phyloP scores from a whole-genome alignment of 192 early-diverging fungal genomes.

The Podila epigama region DNA sequence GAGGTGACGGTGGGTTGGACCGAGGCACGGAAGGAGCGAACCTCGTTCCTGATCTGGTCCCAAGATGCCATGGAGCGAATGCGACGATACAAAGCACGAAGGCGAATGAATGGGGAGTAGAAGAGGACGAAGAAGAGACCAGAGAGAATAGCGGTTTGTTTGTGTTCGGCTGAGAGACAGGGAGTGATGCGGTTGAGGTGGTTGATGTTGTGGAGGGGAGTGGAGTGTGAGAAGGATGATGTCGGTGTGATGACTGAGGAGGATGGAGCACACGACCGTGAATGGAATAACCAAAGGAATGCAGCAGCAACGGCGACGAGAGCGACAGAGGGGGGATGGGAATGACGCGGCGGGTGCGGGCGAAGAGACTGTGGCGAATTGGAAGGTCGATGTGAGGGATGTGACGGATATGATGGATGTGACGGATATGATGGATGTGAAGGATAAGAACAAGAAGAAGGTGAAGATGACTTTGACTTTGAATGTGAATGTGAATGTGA shows the following conservation, averaged over 20 bases:
- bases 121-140: neutral
- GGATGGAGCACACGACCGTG: neutral
- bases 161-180: neutral
- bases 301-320: neutral
- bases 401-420: too few relatives aligned
- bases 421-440: too few relatives aligned
- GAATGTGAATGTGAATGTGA: neutral
- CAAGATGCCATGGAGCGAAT: conserved; percentile 47
- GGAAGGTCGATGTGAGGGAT: too few relatives aligned
- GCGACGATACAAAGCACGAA: neutral
- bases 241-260: neutral
- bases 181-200: neutral
- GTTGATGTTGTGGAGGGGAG: neutral
- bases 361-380: too few relatives aligned
- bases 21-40: conserved; percentile 57
- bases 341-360: too few relatives aligned
- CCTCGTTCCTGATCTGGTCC: conserved; percentile 65
- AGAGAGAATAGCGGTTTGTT: neutral
- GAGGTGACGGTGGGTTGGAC: conserved; percentile 52
- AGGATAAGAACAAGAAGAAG: neutral
- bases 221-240: neutral
- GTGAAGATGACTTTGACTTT: neutral
- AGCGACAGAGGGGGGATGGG: neutral
- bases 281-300: neutral
- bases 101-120: neutral